phyloP scores from a whole-genome alignment of 1,284 basidiomycete species.

The Prillingera fragicola region DNA sequence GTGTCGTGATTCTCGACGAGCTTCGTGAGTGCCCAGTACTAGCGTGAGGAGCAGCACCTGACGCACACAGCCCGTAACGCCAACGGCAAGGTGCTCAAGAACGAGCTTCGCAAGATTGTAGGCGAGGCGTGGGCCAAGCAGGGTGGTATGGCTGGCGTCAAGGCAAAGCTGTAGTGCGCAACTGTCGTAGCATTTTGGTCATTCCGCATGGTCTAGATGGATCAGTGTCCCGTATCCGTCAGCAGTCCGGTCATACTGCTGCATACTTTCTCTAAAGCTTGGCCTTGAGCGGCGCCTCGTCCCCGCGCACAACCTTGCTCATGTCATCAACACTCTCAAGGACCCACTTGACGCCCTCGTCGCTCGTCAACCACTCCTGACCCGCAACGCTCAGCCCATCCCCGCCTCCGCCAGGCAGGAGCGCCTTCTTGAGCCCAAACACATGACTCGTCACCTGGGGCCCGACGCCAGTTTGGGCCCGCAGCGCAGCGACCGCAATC shows the following conservation, averaged over 20 bases:
- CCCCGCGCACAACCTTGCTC: no score
- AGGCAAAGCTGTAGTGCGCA: no score
- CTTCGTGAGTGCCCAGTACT: conserved; percentile 9
- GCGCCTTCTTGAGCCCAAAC: conserved; percentile 64
- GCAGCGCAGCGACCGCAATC: conserved; percentile 78
- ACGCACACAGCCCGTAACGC: conserved; percentile 20
- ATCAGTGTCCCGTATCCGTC: no score
- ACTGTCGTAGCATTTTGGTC: no score
- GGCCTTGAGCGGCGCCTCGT: no score
- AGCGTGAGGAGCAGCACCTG: neutral
- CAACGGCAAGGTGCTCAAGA: conserved; percentile 37
- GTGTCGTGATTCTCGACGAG: conserved; percentile 7
- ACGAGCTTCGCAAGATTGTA: conserved; percentile 21
- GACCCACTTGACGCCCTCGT: conserved; percentile 88
- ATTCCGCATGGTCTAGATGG: no score
- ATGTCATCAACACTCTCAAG: conserved; percentile 76
- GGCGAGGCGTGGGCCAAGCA: conserved; percentile 1
- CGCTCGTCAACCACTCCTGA: conserved; percentile 79
- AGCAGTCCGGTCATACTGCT: no score
- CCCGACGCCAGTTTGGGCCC: conserved; percentile 78
- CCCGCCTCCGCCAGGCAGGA: conserved; percentile 63
- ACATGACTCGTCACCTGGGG: conserved; percentile 88
- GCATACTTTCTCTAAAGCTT: no score
- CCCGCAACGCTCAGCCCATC: conserved; percentile 50
- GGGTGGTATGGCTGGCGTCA: no score